These are phyloP conservation scores for Rhodosporidiobolus sp. DNA, from an alignment of 768 basidiomycete species.

Conservation along the genomic window DNA sequence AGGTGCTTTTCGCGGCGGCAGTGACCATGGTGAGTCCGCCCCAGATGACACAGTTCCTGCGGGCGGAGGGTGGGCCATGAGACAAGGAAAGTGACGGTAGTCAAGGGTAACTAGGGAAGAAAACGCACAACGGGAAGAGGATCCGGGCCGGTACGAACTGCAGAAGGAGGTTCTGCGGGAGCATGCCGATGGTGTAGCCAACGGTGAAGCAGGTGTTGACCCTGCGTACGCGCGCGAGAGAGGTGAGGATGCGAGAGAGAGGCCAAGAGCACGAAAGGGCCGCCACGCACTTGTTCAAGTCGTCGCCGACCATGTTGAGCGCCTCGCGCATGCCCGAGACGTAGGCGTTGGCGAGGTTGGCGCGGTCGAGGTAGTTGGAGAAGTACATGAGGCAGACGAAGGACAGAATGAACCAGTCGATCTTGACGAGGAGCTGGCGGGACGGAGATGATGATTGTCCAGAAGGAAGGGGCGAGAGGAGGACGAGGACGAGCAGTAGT, in stretches of 20 bases:
- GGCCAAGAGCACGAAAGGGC: background rate
- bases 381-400: slow-evolving; percentile 73
- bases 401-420: slow-evolving; percentile 65
- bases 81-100: too few relatives aligned
- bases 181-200: slow-evolving; percentile 55
- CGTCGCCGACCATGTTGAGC: slow-evolving; percentile 61
- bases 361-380: slow-evolving; percentile 53
- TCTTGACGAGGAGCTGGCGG: slow-evolving; percentile 54
- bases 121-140: slow-evolving; percentile 56
- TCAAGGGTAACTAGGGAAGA: background rate
- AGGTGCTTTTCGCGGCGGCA: slow-evolving; percentile 37
- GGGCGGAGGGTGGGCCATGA: too few relatives aligned
- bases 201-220: slow-evolving; percentile 69
- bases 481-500: too few relatives aligned
- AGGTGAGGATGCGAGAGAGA: background rate
- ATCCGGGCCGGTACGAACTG: slow-evolving; percentile 63
- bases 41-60: slow-evolving; percentile 54
- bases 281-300: slow-evolving; percentile 57
- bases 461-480: background rate
- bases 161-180: slow-evolving; percentile 63
- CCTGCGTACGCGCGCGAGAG: background rate
- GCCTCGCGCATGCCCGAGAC: slow-evolving; percentile 77
- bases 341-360: slow-evolving; percentile 59
- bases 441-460: background rate
- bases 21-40: slow-evolving; percentile 56